Percentiles rank a stretch among this genome's conserved stretches.
These are phyloP conservation scores for Fraxinus greggii DNA, from an alignment of 305 asterid species.

Conservation along the genomic window DNA sequence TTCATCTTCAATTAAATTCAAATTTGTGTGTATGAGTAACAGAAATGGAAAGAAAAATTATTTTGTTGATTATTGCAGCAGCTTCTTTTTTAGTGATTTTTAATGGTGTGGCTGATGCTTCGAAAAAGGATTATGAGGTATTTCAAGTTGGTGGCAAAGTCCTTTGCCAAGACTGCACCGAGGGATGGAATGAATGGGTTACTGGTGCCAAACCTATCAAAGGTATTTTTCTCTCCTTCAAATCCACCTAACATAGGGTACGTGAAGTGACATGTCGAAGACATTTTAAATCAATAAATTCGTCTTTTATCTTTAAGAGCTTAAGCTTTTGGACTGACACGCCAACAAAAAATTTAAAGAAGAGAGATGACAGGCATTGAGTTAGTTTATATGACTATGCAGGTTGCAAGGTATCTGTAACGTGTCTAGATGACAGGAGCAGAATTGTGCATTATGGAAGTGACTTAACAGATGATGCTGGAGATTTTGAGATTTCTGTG, in stretches of 20 bases:
- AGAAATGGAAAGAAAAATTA: background rate
- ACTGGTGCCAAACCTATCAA: constrained; percentile 63
- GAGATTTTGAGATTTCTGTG: constrained; percentile 51
- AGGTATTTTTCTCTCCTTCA: constrained; percentile 21
- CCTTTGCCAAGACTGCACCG: constrained; percentile 77
- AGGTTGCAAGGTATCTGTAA: constrained; percentile 73
- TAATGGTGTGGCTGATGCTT: constrained; percentile 14
- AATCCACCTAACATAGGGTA: background rate
- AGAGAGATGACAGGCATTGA: background rate
- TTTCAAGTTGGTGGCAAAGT: constrained; percentile 73
- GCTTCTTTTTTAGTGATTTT: constrained; percentile 30
- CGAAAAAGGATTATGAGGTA: constrained; percentile 22
- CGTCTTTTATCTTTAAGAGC: background rate
- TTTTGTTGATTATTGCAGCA: constrained; percentile 34
- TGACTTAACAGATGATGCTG: constrained; percentile 64
- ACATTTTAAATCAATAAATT: background rate
- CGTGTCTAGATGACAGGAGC: constrained; percentile 67
- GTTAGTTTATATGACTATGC: constrained; percentile 3
- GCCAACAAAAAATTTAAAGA: background rate
- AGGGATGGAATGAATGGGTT: constrained; percentile 75
- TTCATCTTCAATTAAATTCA: background rate
- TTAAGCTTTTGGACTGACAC: background rate
- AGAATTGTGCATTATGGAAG: constrained; percentile 70
- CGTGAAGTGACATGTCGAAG: background rate
- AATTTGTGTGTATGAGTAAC: background rate